phyloP scores from a whole-genome alignment of 306 rosid genomes.

The Cucumis sativus region Cucumber_9930_V3 NC_026658.2:6989001-6989500 shows the following conservation, averaged over 20 bases:
- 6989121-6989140: too few relatives aligned
- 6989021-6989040: too few relatives aligned
- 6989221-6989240: constrained; percentile 28
- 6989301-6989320: constrained; percentile 53
- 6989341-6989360: constrained; percentile 74
- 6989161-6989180: neutral
- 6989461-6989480: constrained; percentile 58
- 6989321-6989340: constrained; percentile 9
- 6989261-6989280: constrained; percentile 49
- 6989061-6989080: too few relatives aligned
- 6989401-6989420: constrained; percentile 56
- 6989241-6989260: constrained; percentile 51
- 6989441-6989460: constrained; percentile 51
- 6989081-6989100: too few relatives aligned
- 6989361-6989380: constrained; percentile 52
- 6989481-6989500: constrained; percentile 26
- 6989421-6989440: constrained; percentile 51
- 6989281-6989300: constrained; percentile 51
- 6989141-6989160: neutral
- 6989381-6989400: constrained; percentile 30
- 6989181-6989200: neutral
- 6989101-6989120: too few relatives aligned
- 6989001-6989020: too few relatives aligned
- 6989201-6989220: neutral
- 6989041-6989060: too few relatives aligned